These are phyloP conservation scores for Suhomyces kunorum DNA, from an alignment of 1,139 yeast species.

Conservation along the genomic window DNA sequence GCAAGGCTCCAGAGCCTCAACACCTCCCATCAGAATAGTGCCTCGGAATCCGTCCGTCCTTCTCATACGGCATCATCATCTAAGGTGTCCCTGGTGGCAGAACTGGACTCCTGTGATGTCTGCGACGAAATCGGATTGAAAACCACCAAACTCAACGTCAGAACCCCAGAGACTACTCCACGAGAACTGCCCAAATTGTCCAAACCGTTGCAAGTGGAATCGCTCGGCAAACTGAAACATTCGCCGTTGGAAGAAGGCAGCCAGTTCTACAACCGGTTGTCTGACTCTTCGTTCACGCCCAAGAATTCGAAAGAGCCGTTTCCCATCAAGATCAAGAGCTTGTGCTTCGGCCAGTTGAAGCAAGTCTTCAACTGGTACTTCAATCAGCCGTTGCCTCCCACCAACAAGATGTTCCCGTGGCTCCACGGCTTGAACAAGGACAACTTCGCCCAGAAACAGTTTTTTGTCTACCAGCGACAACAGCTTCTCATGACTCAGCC, in stretches of 20 bases:
- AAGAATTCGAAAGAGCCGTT: not conserved
- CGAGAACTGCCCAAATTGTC: not conserved
- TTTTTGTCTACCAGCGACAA: conserved; percentile 36
- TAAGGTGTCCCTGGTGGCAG: not conserved
- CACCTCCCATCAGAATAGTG: conserved; percentile 10
- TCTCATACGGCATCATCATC: not conserved
- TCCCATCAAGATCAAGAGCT: conserved; percentile 21
- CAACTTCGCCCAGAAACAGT: conserved; percentile 52
- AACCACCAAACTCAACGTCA: conserved; percentile 39
- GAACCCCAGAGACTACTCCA: not conserved
- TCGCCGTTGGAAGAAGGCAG: conserved; percentile 31
- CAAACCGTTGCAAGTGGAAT: not conserved
- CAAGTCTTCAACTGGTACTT: conserved; percentile 49
- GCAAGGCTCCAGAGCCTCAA: conserved; percentile 44
- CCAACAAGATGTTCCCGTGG: conserved; percentile 84
- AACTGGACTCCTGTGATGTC: conserved; percentile 30
- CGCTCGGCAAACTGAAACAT: conserved; percentile 1
- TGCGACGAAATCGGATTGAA: conserved; percentile 42
- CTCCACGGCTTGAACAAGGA: conserved; percentile 68
- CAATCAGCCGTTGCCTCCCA: conserved; percentile 61
- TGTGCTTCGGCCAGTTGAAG: conserved; percentile 32
- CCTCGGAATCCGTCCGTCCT: not conserved
- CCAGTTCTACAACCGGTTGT: conserved; percentile 19
- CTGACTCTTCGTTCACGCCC: conserved; percentile 3
- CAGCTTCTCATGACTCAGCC: conserved; percentile 11